These are phyloP conservation scores for Fusarium piperis DNA, from an alignment of 2,329 filamentous ascomycete species.

Conservation along the genomic window DNA sequence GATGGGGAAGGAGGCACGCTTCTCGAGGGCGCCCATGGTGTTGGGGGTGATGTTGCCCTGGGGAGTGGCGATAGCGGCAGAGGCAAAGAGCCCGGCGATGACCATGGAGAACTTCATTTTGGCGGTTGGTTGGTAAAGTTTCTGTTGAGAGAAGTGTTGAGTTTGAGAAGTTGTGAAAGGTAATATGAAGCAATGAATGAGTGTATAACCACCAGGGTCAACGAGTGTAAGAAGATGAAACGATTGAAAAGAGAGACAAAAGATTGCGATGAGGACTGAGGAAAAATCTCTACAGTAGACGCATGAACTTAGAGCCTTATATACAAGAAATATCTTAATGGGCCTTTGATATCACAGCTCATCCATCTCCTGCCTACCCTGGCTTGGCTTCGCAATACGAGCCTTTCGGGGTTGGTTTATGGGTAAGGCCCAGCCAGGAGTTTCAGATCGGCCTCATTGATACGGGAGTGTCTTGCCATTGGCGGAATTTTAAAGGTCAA, in stretches of 20 bases:
- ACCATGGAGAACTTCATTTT: conserved; percentile 41
- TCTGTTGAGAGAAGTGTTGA: background rate
- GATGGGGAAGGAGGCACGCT: conserved; percentile 37
- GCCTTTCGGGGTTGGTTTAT: background rate
- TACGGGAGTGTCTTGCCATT: conserved; percentile 3
- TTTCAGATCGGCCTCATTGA: conserved; percentile 22
- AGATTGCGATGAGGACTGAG: conserved; percentile 1
- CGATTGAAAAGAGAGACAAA: background rate
- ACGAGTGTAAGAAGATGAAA: conserved; percentile 27
- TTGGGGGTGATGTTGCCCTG: conserved; percentile 39
- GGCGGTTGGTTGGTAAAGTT: conserved; percentile 8
- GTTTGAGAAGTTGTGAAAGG: background rate
- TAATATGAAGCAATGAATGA: conserved; percentile 17
- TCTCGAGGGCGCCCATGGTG: conserved; percentile 39
- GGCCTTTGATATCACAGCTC: background rate
- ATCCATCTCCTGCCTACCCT: background rate
- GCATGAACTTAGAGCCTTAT: background rate
- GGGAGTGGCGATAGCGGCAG: conserved; percentile 30
- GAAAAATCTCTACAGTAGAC: background rate
- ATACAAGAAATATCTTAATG: background rate
- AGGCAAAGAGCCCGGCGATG: conserved; percentile 35
- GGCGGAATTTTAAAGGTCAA: conserved; percentile 13
- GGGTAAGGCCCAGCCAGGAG: background rate
- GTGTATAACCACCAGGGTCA: conserved; percentile 39
- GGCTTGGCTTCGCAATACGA: background rate